Evolutionary conservation across 345 rosid species (phyloP), one percentile per base, ranked within the genome.

Genomic region (Citropsis articulata): DNA sequence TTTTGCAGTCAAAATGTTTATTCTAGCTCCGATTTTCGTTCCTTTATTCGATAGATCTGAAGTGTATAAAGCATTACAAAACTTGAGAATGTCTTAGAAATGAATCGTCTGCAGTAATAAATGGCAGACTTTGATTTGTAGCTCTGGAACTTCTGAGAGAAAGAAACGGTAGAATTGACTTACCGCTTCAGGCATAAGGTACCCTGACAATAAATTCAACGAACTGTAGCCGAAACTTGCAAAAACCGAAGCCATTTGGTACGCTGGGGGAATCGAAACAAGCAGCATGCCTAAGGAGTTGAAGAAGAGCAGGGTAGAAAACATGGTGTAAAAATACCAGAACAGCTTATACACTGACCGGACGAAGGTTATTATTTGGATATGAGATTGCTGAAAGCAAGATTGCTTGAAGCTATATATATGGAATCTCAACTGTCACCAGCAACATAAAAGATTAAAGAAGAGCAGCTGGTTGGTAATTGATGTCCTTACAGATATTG

Each of bases 211-310:
- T 25, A 86, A 62, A n/a, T 66, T 82, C 18, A 86, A 30, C 35
- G 80, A 9, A 22, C 86, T 83, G 77, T 72, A 75, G 77, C 40
- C 69, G 71, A 84, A 68, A 66, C 80, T 77, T 9, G 89, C 79
- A 27, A 65, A 75, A 16, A 87, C 72, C 2, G 86, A 9, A 50
- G 92, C 88, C 25, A 79, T 73, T 78, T 84, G 85, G 72, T 48
- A 72, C 2, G 72, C 85, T 50, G 91, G 86, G 18, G 89, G 83
- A 62, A 85, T 10, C 1, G 91, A 85, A 42, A 78, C 85, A 40
- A 89, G 77, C 86, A 88, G 28, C 89, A 89, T 80, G 53, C 89
- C 91, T 2, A 88, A 71, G 80, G 84, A 88, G 71, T 78, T 88
- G 83, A 71, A 88, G 80, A 72, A 83, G 25, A 89, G 83, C 73